phyloP scores from a whole-genome alignment of 169 alveolate genomes.

The Eimeria sp. region DNA sequence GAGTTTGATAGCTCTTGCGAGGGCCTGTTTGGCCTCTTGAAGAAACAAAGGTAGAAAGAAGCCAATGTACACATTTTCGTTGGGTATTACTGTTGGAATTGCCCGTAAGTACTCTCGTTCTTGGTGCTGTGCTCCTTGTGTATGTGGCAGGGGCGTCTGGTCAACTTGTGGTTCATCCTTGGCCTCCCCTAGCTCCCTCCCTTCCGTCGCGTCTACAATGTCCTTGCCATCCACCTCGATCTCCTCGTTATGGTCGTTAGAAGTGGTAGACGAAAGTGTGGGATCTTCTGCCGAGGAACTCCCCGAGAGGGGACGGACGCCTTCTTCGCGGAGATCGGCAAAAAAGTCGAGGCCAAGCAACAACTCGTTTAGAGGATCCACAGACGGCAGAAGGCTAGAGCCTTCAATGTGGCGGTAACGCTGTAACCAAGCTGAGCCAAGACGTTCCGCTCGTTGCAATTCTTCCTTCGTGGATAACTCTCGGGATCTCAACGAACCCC shows the following conservation, averaged over 20 bases:
- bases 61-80: slow-evolving; percentile 68
- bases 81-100: slow-evolving; percentile 69
- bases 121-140: background rate
- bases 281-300: background rate
- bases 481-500: background rate
- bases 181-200: background rate
- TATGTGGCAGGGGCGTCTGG: background rate
- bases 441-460: slow-evolving; percentile 50
- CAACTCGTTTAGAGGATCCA: slow-evolving; percentile 74
- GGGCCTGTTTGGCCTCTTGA: slow-evolving; percentile 81
- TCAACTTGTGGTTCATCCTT: background rate
- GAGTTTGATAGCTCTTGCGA: slow-evolving; percentile 72
- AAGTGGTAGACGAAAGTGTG: background rate
- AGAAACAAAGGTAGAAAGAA: slow-evolving; percentile 77
- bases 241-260: background rate
- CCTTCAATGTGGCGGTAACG: slow-evolving; percentile 79
- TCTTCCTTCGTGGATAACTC: slow-evolving; percentile 1
- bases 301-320: background rate
- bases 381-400: slow-evolving; percentile 64
- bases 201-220: background rate
- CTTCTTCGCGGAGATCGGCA: slow-evolving; percentile 78
- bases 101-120: slow-evolving; percentile 54
- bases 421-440: slow-evolving; percentile 71
- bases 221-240: background rate
- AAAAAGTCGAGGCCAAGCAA: slow-evolving; percentile 79